Percentiles rank a stretch among this genome's conserved stretches.
Evolutionary conservation across 306 rosid genomes (phyloP).

Genomic region (Mucuna pruriens): DNA sequence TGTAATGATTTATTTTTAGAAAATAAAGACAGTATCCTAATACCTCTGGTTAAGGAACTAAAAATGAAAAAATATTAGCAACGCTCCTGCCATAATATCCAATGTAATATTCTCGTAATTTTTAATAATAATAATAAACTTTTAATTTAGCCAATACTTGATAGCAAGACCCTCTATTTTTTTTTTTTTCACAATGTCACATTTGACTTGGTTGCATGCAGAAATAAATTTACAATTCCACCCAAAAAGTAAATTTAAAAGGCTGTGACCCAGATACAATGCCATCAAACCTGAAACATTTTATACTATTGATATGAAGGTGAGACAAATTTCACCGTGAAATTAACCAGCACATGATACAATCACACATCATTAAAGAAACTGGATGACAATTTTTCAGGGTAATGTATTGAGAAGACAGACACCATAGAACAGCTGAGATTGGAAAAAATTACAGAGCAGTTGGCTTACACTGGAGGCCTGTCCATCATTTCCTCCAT

Average conservation of each 20-base stretch:
- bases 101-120: no score
- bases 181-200: background rate
- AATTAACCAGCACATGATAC: slow-evolving; percentile 51
- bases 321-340: slow-evolving; percentile 46
- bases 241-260: background rate
- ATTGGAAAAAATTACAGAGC: slow-evolving; percentile 30
- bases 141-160: no score
- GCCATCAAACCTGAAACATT: slow-evolving; percentile 34
- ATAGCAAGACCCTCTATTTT: background rate
- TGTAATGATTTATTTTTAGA: no score
- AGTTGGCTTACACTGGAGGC: slow-evolving; percentile 4
- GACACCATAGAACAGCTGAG: slow-evolving; percentile 44
- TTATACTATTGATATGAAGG: slow-evolving; percentile 30
- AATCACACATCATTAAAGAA: slow-evolving; percentile 48
- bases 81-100: no score
- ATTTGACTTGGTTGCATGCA: background rate
- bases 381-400: slow-evolving; percentile 45
- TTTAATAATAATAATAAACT: no score
- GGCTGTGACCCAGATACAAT: slow-evolving; percentile 33
- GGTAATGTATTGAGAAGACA: slow-evolving; percentile 35
- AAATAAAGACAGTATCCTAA: no score
- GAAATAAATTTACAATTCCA: background rate
- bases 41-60: no score
- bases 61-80: no score
- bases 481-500: slow-evolving; percentile 20